A percentile compares a stretch with the other conserved stretches of the same genome.
Conservation (phyloP, 2,329 filamentous ascomycete genomes). For the Nemania serpens region DNA sequence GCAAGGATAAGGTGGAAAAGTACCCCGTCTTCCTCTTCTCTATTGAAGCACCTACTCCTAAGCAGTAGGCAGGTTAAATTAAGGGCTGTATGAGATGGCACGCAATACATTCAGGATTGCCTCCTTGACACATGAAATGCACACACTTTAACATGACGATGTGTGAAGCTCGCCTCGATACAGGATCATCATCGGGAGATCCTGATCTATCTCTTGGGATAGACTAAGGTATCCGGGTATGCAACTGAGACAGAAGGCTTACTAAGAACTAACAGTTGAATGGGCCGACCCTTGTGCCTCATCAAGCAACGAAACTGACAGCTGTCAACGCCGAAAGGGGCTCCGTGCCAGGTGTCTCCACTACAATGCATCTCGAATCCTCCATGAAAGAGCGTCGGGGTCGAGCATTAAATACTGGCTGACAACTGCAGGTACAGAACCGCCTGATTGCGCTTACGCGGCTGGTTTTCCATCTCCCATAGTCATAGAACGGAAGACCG, state of each 20-base stretch:
- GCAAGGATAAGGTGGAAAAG: slow-evolving; percentile 1
- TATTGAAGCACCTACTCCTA: slow-evolving; percentile 37
- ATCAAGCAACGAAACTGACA: not conserved
- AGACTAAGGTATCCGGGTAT: not conserved
- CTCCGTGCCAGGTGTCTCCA: slow-evolving; percentile 14
- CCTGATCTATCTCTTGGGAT: not conserved
- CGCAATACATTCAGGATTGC: not conserved
- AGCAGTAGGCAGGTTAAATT: not conserved
- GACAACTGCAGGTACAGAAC: slow-evolving; percentile 10
- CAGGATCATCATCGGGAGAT: too few relatives aligned
- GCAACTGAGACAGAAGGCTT: not conserved
- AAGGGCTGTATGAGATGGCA: not conserved
- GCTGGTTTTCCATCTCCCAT: slow-evolving; percentile 2
- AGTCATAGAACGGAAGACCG: slow-evolving; percentile 2
- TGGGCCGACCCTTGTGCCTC: too few relatives aligned
- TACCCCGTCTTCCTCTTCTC: slow-evolving; percentile 39
- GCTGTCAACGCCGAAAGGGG: slow-evolving; percentile 10
- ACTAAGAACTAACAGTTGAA: too few relatives aligned
- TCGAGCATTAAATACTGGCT: slow-evolving; percentile 18
- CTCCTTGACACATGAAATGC: not conserved
- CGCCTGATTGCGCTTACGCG: slow-evolving; percentile 6
- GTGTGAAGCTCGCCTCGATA: too few relatives aligned
- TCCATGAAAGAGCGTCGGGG: not conserved
- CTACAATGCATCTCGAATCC: slow-evolving; percentile 11
- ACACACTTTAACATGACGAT: not conserved